These are phyloP conservation scores for Paramyrothecium roridum DNA, from an alignment of 2,329 filamentous ascomycete species.

Conservation along the genomic window DNA sequence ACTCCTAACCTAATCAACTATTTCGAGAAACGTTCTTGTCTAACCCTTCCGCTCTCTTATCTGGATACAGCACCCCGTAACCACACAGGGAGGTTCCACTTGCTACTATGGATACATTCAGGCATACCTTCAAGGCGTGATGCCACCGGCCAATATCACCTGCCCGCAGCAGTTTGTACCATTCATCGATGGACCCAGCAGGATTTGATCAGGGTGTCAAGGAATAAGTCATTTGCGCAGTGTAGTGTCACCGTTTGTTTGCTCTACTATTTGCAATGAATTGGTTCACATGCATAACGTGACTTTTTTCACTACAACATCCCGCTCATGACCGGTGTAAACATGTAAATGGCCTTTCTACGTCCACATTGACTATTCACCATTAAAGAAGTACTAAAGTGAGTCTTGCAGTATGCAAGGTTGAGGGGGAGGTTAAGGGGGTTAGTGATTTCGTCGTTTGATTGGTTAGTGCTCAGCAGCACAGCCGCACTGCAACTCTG, in stretches of 20 bases:
- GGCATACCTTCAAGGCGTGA: conserved; percentile 28
- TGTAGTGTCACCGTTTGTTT: neutral
- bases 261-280: neutral
- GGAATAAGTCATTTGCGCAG: neutral
- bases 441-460: too few species aligned
- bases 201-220: neutral
- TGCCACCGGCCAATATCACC: conserved; percentile 26
- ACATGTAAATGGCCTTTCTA: too few species aligned
- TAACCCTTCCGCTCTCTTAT: conserved; percentile 8
- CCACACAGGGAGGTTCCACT: conserved; percentile 21
- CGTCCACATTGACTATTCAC: too few species aligned
- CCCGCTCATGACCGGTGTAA: too few species aligned
- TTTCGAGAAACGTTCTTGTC: conserved; percentile 7
- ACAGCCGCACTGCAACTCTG: too few species aligned
- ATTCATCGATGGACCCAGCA: conserved; percentile 12
- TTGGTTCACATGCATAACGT: neutral
- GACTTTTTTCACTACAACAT: too few species aligned
- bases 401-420: too few species aligned
- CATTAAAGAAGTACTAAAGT: too few species aligned
- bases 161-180: conserved; percentile 26
- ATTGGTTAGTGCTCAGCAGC: too few species aligned
- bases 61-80: conserved; percentile 23
- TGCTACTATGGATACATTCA: conserved; percentile 34
- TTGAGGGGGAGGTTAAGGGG: too few species aligned
- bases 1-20: conserved; percentile 1